Evolutionary conservation across 2,329 filamentous ascomycete species (phyloP).

Genomic region (Hawksworthiomyces lignivorus): DNA sequence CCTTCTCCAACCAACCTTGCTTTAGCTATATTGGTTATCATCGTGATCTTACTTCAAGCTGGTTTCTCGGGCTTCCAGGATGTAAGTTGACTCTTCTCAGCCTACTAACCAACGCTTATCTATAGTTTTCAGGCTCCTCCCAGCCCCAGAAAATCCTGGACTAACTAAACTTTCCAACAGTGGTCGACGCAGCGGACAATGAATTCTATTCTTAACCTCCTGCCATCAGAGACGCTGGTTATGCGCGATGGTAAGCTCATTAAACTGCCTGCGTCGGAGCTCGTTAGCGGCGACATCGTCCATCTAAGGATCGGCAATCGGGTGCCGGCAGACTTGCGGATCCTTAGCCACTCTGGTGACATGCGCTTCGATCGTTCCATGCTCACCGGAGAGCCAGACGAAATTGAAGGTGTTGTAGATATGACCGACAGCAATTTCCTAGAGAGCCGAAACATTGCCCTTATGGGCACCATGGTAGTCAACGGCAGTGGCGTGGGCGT

Average conservation of each 20-base stretch:
- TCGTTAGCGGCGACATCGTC: constrained; percentile 40
- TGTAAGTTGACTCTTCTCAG: too few species aligned
- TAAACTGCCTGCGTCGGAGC: constrained; percentile 31
- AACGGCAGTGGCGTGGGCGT: constrained; percentile 32
- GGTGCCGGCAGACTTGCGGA: constrained; percentile 40
- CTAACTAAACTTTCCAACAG: too few species aligned
- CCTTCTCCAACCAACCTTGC: constrained; percentile 36
- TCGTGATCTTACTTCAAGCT: constrained; percentile 40
- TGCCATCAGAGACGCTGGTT: constrained; percentile 35
- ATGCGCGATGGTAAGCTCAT: constrained; percentile 35
- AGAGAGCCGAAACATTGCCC: constrained; percentile 34
- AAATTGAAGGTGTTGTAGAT: constrained; percentile 33
- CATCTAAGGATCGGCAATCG: constrained; percentile 39
- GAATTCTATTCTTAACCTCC: constrained; percentile 37
- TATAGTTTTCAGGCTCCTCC: too few species aligned
- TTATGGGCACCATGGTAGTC: constrained; percentile 35
- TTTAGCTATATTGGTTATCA: constrained; percentile 37
- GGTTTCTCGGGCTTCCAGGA: constrained; percentile 39
- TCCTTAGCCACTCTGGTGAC: constrained; percentile 33
- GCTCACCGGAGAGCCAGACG: constrained; percentile 34
- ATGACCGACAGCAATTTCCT: constrained; percentile 32
- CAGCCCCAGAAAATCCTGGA: too few species aligned
- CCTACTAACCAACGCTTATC: too few species aligned
- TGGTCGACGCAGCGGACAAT: constrained; percentile 39
- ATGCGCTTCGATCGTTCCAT: constrained; percentile 34